Percentiles rank a stretch among this genome's conserved stretches.
Conservation (phyloP, 139 green algal species). For the Asterochloris sp. region DNA sequence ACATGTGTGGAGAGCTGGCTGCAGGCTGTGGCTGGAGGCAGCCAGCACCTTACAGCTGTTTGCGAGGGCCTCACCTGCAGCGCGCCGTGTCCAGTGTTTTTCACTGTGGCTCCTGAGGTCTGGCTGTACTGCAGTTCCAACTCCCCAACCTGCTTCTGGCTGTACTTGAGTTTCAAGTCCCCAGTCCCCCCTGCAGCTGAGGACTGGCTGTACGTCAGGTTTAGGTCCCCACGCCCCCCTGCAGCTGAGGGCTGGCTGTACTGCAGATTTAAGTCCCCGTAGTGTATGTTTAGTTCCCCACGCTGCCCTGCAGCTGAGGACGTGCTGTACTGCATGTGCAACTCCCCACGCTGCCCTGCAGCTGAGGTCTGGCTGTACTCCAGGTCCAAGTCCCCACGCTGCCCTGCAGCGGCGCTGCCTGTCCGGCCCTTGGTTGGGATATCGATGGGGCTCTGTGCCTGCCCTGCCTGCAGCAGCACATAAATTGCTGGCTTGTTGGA, state of each 20-base stretch:
- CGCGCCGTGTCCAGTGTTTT: constrained; percentile 12
- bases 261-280: not conserved
- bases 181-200: not conserved
- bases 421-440: no score
- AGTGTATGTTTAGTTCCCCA: no score
- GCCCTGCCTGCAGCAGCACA: no score
- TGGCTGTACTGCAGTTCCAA: constrained; percentile 7
- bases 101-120: not conserved
- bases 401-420: no score
- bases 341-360: not conserved
- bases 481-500: no score
- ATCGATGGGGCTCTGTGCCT: no score
- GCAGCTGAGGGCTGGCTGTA: not conserved
- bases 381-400: not conserved
- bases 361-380: not conserved
- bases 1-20: not conserved
- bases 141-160: not conserved
- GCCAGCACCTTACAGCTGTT: not conserved
- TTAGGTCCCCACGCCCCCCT: no score
- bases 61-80: not conserved
- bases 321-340: no score
- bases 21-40: not conserved
- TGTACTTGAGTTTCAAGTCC: not conserved
- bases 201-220: no score
- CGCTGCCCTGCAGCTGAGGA: not conserved